Conservation (phyloP, 2,329 filamentous ascomycete species). For the Neospermospora avenae region DNA sequence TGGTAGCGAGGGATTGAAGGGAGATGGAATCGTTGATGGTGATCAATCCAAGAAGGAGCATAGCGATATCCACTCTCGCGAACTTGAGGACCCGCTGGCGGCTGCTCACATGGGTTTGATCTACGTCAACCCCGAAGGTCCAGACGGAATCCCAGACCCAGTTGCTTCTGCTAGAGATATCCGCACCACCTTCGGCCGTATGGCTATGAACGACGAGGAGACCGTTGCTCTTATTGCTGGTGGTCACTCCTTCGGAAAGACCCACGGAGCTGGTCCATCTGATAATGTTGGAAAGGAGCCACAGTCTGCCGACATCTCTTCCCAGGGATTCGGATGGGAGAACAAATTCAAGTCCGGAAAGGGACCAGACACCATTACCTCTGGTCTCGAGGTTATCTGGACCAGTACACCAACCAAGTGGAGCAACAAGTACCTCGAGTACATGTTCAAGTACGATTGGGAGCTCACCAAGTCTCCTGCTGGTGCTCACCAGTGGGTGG, state of each 20-base stretch:
- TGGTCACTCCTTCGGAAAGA: conserved; percentile 78
- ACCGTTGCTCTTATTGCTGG: conserved; percentile 76
- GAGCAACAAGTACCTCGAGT: conserved; percentile 72
- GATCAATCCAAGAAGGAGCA: conserved; percentile 42
- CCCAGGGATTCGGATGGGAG: conserved; percentile 70
- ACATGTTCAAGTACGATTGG: conserved; percentile 77
- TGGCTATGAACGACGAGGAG: conserved; percentile 83
- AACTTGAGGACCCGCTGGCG: conserved; percentile 65
- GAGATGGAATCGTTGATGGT: conserved; percentile 41
- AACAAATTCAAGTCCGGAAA: conserved; percentile 64
- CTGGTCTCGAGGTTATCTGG: conserved; percentile 76
- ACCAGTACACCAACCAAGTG: conserved; percentile 73
- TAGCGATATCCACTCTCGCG: conserved; percentile 53
- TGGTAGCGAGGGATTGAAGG: conserved; percentile 26
- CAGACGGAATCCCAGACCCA: conserved; percentile 68
- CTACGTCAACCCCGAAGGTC: conserved; percentile 79
- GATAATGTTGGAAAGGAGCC: conserved; percentile 67
- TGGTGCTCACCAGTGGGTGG: conserved; percentile 74
- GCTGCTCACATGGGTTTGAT: conserved; percentile 74
- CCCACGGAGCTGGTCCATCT: conserved; percentile 66
- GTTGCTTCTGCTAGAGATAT: conserved; percentile 68
- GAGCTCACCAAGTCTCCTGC: conserved; percentile 71
- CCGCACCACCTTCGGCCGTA: conserved; percentile 69
- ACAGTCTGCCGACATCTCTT: conserved; percentile 58
- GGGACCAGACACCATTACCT: conserved; percentile 71